Evolutionary conservation across 495 filamentous ascomycete genomes (phyloP).

Genomic region (Penicillium desertorum): DNA sequence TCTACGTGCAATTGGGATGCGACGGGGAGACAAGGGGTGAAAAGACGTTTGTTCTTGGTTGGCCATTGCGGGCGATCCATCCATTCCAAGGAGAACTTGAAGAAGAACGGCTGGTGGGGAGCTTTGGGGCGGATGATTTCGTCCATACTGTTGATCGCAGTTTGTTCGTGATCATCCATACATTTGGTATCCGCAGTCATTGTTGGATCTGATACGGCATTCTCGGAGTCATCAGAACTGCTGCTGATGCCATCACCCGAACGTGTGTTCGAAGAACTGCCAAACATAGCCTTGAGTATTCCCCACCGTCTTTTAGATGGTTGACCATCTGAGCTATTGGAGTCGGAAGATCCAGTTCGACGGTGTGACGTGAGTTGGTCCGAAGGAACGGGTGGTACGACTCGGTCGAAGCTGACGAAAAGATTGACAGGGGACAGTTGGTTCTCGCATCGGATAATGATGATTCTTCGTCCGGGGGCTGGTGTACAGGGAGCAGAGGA

Average conservation of each 20-base stretch:
- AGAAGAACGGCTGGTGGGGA: slow-evolving; percentile 62
- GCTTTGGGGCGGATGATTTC: slow-evolving; percentile 38
- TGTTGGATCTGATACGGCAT: slow-evolving; percentile 27
- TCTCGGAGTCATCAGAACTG: slow-evolving; percentile 44
- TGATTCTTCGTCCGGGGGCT: slow-evolving; percentile 83
- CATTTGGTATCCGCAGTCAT: slow-evolving; percentile 30
- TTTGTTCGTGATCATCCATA: slow-evolving; percentile 31
- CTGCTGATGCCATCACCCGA: slow-evolving; percentile 34
- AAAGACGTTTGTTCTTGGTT: slow-evolving; percentile 60
- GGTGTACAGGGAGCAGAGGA: slow-evolving; percentile 84
- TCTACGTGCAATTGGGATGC: slow-evolving; percentile 56
- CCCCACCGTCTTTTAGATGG: slow-evolving; percentile 64
- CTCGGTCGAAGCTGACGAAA: slow-evolving; percentile 66
- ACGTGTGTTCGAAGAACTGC: slow-evolving; percentile 29
- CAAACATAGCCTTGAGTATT: slow-evolving; percentile 68
- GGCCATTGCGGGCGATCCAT: slow-evolving; percentile 56
- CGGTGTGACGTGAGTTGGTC: slow-evolving; percentile 42
- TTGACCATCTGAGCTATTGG: slow-evolving; percentile 26
- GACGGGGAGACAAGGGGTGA: slow-evolving; percentile 72
- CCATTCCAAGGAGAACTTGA: slow-evolving; percentile 81
- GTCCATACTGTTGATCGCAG: slow-evolving; percentile 24
- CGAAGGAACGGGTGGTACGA: slow-evolving; percentile 46
- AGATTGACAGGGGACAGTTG: slow-evolving; percentile 56
- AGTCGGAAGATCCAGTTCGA: slow-evolving; percentile 38
- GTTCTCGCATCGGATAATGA: slow-evolving; percentile 88